A percentile compares a stretch with the other conserved stretches of the same genome.
Conservation (phyloP, 2,329 filamentous ascomycete genomes). For the Rhinocladiella similis region DNA sequence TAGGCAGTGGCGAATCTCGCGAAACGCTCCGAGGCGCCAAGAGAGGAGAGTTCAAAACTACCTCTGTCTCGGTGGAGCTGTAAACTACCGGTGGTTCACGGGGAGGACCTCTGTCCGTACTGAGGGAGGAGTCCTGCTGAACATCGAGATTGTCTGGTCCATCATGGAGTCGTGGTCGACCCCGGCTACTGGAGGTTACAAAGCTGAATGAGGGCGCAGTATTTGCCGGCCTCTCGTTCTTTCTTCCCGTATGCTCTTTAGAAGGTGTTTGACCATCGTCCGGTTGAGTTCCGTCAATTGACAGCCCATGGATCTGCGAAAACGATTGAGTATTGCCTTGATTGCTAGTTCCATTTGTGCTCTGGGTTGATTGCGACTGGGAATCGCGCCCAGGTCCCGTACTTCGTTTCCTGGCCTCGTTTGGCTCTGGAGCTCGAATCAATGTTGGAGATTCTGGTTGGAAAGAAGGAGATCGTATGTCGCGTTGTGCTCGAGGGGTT, state of each 20-base stretch:
- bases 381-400: constrained; percentile 4
- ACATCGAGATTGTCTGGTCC: neutral
- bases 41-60: constrained; percentile 2
- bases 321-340: constrained; percentile 3
- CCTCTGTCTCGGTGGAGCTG: constrained; percentile 2
- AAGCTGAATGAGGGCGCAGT: constrained; percentile 5
- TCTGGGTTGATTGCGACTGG: constrained; percentile 23
- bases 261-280: neutral
- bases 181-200: neutral
- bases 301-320: neutral
- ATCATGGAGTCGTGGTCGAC: constrained; percentile 1
- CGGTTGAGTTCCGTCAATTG: constrained; percentile 8
- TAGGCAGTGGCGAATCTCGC: neutral
- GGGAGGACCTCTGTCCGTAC: neutral
- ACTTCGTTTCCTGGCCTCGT: constrained; percentile 23
- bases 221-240: neutral
- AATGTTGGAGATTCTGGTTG: constrained; percentile 24
- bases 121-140: constrained; percentile 4
- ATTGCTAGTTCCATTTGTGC: constrained; percentile 1
- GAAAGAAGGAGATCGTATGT: constrained; percentile 26
- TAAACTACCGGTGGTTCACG: neutral
- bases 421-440: constrained; percentile 17
- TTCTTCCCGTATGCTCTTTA: neutral
- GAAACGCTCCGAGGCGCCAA: neutral
- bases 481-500: neutral